Conservation (phyloP, 148 eudicot species). For the Drosera capensis region DNA sequence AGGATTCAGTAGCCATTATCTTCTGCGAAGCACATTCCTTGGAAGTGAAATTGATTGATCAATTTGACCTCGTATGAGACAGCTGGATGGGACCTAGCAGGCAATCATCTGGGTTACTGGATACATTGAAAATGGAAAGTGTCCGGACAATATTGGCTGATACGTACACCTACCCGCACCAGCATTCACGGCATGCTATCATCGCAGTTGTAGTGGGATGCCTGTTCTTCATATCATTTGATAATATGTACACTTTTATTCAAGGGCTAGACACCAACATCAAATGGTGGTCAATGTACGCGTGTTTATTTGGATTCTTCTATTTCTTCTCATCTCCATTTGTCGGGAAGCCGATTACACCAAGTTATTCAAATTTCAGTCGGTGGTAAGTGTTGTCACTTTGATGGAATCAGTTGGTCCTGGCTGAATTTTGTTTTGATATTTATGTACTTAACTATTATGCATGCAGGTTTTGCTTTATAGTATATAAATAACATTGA, state of each 20-base stretch:
- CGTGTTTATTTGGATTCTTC: constrained; percentile 88
- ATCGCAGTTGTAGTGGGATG: constrained; percentile 86
- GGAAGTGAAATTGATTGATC: constrained; percentile 3
- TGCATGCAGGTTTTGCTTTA: neutral
- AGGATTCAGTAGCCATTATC: neutral
- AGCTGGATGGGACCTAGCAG: constrained; percentile 41
- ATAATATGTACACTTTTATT: constrained; percentile 80
- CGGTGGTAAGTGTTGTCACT: constrained; percentile 44
- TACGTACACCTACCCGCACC: constrained; percentile 89
- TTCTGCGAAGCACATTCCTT: constrained; percentile 1
- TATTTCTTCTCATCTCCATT: constrained; percentile 98
- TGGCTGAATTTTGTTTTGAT: neutral
- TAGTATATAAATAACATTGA: constrained; percentile 2
- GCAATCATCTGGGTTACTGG: constrained; percentile 52
- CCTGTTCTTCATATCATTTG: constrained; percentile 90
- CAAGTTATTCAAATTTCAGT: constrained; percentile 96
- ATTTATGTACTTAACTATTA: neutral
- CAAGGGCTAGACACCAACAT: constrained; percentile 86
- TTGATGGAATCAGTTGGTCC: constrained; percentile 1
- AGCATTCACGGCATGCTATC: constrained; percentile 92
- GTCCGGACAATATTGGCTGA: constrained; percentile 74
- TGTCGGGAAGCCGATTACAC: constrained; percentile 85
- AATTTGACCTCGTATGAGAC: constrained; percentile 13
- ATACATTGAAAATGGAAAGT: constrained; percentile 74
- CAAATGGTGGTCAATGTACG: constrained; percentile 99